Conservation (phyloP, 2,329 filamentous ascomycete species). For the Cordyceps cateniannulata region DNA sequence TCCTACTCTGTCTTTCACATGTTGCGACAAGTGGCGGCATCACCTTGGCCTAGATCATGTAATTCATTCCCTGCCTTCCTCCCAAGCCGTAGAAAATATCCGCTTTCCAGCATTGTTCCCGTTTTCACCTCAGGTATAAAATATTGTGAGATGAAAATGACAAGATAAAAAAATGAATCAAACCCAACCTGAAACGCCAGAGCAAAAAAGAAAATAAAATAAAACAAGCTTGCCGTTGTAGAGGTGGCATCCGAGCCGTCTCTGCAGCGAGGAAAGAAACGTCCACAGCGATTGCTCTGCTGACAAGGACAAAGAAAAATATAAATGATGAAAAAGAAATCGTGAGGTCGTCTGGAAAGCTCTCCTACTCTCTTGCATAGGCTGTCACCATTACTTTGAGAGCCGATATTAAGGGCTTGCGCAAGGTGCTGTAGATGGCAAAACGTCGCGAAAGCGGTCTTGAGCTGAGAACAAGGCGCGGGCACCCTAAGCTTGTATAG, state of each 20-base stretch:
- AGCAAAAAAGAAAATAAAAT: background rate
- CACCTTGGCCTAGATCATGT: conserved; percentile 1
- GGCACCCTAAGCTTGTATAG: background rate
- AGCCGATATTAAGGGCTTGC: background rate
- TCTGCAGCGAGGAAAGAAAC: background rate
- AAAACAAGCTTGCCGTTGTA: background rate
- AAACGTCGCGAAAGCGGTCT: background rate
- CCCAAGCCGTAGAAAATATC: background rate
- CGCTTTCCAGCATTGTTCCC: background rate
- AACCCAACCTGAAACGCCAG: background rate
- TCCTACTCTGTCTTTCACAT: background rate
- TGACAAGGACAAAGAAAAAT: background rate
- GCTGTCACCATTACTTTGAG: background rate
- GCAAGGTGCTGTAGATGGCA: background rate
- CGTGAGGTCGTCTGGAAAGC: background rate
- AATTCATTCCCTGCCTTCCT: background rate
- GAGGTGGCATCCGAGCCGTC: background rate
- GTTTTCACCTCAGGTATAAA: conserved; percentile 7
- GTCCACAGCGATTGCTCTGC: conserved; percentile 7
- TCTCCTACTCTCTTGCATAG: background rate
- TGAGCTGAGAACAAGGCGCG: background rate
- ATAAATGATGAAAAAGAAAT: background rate
- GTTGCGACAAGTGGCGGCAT: background rate
- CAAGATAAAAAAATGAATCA: conserved; percentile 4
- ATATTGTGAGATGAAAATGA: background rate